A percentile compares a stretch with the other conserved stretches of the same genome.
These are phyloP conservation scores for Nicotiana obtusifolia DNA, from an alignment of 257 asterid species.

Conservation along the genomic window DNA sequence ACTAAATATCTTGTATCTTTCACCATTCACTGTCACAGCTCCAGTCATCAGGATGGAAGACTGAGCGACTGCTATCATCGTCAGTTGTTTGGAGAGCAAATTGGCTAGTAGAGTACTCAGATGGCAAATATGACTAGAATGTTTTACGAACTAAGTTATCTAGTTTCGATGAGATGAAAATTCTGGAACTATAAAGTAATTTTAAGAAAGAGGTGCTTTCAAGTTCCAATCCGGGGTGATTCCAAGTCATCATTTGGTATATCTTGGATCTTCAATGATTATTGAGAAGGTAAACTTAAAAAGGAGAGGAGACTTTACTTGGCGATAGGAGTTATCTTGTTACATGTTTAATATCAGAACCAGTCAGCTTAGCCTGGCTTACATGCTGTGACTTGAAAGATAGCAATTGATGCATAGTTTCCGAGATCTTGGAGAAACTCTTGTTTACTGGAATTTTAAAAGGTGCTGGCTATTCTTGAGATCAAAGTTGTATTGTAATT, in stretches of 20 bases:
- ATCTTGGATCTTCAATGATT: constrained; percentile 1
- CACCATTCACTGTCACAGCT: constrained; percentile 46
- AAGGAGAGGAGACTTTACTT: neutral
- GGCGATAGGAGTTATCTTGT: neutral
- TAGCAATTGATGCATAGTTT: neutral
- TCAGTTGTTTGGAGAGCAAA: constrained; percentile 87
- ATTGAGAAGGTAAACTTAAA: neutral
- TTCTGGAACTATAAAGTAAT: neutral
- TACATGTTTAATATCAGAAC: neutral
- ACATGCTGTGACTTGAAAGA: neutral
- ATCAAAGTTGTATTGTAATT: neutral
- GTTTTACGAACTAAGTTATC: neutral
- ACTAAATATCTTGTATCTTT: neutral
- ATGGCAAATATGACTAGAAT: constrained; percentile 41
- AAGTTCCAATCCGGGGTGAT: neutral
- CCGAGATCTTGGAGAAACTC: neutral
- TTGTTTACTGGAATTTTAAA: neutral
- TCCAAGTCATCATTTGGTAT: neutral
- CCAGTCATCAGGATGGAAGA: constrained; percentile 72
- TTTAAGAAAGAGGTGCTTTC: neutral
- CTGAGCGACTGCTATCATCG: constrained; percentile 78
- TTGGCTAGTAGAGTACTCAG: constrained; percentile 49
- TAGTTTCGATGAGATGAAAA: neutral
- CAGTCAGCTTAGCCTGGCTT: neutral
- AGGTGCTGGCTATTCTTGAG: neutral